Base-by-base conservation (phyloP, 129 eudicot species). In the Ambrosia trifida region DNA sequence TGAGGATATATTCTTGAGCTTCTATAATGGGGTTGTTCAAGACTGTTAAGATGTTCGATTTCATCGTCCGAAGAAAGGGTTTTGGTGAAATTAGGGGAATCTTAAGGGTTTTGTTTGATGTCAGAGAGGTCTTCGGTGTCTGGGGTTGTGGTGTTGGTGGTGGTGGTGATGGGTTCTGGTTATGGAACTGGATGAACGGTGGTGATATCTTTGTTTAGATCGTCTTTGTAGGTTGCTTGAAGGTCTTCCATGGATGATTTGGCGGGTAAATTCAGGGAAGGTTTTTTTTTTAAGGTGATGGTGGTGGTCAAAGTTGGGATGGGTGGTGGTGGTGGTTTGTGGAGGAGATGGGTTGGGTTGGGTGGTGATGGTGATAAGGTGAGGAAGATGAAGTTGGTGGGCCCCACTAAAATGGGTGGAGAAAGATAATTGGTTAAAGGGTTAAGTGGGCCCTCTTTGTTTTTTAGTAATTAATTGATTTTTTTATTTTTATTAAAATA, bases 51-150 rank as follows among this genome's bases (percentile, higher is more conserved):
- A 10, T 80, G 83, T 5, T 80, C 82, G 1, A 72, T 64, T 2
- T 70, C 91, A 8, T 81, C 89, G 4, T 77, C 82, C 0, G 85
- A 83, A 33, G 87, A 74, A 28, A 83, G 13, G 13, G 68, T 5
- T 64, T 73, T 78, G 1, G 83, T 66, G 73, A 70, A 81, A 72
- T 85, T 88, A 2, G 91, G 88, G 4, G 90, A 83, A 78, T 72
- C 50, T 10, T 56, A 63, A 61, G 73, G 69, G 63, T 33, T 64
- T 12, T 67, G 80, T 43, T 81, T 80, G 13, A 66, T 66, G 76
- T 81, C 77, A 10, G 90, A 83, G 13, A 78, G 70, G 2, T 85
- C 88, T 65, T 85, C 89, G n/a, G 87, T 85, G 2, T 77, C 78
- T 73, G 85, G 80, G 14, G 76, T 46, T 41, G 66, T 79, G 52